Evolutionary conservation across 2,329 filamentous ascomycete genomes (phyloP).

Genomic region (Teratosphaeriaceae sp.): DNA sequence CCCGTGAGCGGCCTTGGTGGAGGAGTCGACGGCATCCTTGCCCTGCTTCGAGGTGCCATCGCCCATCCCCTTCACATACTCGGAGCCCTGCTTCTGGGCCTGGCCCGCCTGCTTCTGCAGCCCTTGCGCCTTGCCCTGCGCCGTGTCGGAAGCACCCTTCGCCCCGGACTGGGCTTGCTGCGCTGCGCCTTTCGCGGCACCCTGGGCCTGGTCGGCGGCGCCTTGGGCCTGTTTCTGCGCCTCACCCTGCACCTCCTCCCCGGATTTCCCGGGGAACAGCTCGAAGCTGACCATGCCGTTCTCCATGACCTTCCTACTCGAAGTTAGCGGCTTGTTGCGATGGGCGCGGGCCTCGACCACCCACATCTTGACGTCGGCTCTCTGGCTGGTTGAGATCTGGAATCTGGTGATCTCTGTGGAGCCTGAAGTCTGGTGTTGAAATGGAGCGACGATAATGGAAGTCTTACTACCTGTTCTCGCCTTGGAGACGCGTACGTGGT

Average conservation of each 20-base stretch:
- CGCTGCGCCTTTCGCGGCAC: neutral
- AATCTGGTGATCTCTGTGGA: neutral
- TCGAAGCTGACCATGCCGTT: slow-evolving; percentile 9
- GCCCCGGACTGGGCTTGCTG: slow-evolving; percentile 1
- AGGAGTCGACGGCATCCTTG: slow-evolving; percentile 7
- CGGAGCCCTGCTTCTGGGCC: slow-evolving; percentile 10
- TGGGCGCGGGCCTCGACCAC: neutral
- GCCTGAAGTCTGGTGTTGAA: too few species aligned
- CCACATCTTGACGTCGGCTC: slow-evolving; percentile 1
- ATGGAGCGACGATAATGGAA: neutral
- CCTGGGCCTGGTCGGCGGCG: slow-evolving; percentile 1
- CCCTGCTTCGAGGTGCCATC: slow-evolving; percentile 8
- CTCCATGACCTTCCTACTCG: slow-evolving; percentile 9
- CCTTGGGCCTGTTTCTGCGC: slow-evolving; percentile 8
- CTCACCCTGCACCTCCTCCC: slow-evolving; percentile 5
- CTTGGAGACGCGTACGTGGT: too few species aligned
- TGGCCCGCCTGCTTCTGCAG: slow-evolving; percentile 9
- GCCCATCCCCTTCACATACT: slow-evolving; percentile 8
- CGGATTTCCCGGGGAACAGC: slow-evolving; percentile 8
- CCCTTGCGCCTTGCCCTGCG: slow-evolving; percentile 6
- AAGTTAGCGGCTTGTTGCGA: neutral
- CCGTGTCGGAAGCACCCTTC: slow-evolving; percentile 3
- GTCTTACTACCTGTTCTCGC: too few species aligned
- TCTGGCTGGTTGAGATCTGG: too few species aligned
- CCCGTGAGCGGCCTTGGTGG: slow-evolving; percentile 4